phyloP scores from a whole-genome alignment of 2,329 filamentous ascomycete species.

The Penicillium sp. region DNA sequence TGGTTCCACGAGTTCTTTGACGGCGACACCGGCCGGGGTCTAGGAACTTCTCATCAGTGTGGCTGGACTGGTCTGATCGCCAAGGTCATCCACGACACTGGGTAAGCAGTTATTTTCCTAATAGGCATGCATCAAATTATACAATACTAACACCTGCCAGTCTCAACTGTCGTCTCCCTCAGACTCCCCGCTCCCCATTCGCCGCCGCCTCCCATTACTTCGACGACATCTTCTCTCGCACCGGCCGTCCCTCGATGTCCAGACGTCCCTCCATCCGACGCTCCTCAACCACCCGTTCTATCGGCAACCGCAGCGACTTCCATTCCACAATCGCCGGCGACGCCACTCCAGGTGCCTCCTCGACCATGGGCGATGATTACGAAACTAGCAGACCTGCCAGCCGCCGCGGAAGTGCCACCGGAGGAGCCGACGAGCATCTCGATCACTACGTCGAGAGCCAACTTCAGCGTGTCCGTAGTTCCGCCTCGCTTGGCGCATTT shows the following conservation, averaged over 20 bases:
- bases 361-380: slow-evolving; percentile 37
- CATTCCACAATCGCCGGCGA: slow-evolving; percentile 45
- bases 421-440: slow-evolving; percentile 65
- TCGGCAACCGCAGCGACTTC: slow-evolving; percentile 80
- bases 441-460: slow-evolving; percentile 80
- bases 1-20: slow-evolving; percentile 99
- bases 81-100: slow-evolving; percentile 96
- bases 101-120: slow-evolving; percentile 58
- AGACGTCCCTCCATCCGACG: slow-evolving; percentile 63
- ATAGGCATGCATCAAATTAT: slow-evolving; percentile 33
- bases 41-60: slow-evolving; percentile 91
- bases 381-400: slow-evolving; percentile 33
- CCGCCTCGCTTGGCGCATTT: slow-evolving; percentile 49
- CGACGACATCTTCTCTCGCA: slow-evolving; percentile 76
- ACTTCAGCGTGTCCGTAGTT: slow-evolving; percentile 67
- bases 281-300: slow-evolving; percentile 78
- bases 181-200: slow-evolving; percentile 85
- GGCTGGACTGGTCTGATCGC: slow-evolving; percentile 96
- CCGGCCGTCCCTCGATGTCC: slow-evolving; percentile 40
- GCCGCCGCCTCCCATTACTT: slow-evolving; percentile 90
- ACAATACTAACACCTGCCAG: slow-evolving; percentile 47
- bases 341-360: slow-evolving; percentile 30
- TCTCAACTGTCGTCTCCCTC: slow-evolving; percentile 83
- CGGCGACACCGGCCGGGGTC: slow-evolving; percentile 80
- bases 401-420: slow-evolving; percentile 43